Percentiles rank a stretch among this genome's conserved stretches.
Conservation (phyloP, 2,329 filamentous ascomycete genomes). For the Aspergillus eucalypticola region DNA sequence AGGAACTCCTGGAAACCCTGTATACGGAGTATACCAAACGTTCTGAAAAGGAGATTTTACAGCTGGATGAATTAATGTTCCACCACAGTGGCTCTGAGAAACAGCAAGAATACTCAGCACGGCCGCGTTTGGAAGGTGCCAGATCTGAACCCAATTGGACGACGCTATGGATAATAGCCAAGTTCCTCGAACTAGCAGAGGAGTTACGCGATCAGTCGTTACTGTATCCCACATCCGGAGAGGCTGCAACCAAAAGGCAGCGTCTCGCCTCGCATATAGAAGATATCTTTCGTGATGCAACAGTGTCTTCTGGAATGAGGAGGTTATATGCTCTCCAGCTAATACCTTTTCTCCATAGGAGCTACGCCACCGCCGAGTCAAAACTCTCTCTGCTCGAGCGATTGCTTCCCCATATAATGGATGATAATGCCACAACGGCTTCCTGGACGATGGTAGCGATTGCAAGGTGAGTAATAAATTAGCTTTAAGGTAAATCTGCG, state of each 20-base stretch:
- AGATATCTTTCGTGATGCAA: conserved; percentile 39
- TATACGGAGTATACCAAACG: conserved; percentile 75
- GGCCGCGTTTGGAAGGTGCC: conserved; percentile 37
- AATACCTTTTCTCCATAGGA: conserved; percentile 54
- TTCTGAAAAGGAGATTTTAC: conserved; percentile 69
- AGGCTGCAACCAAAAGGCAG: conserved; percentile 36
- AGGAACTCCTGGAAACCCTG: conserved; percentile 69
- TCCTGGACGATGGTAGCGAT: conserved; percentile 87
- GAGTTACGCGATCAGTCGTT: conserved; percentile 19
- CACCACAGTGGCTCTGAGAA: conserved; percentile 31
- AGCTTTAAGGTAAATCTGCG: not conserved
- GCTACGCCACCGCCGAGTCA: conserved; percentile 52
- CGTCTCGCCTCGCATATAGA: conserved; percentile 39
- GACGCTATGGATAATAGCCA: conserved; percentile 41
- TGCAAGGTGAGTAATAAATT: conserved; percentile 61
- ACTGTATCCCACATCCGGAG: conserved; percentile 12
- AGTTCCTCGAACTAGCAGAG: conserved; percentile 42
- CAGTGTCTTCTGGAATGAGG: conserved; percentile 37
- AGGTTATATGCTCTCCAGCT: conserved; percentile 57
- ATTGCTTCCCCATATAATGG: conserved; percentile 61
- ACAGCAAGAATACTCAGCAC: conserved; percentile 40
- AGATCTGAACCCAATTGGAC: conserved; percentile 45
- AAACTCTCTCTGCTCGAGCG: conserved; percentile 59
- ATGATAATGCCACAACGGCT: conserved; percentile 67
- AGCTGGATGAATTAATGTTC: conserved; percentile 74